phyloP scores from a whole-genome alignment of 345 rosid genomes.

The Hirschfeldia incana region DNA sequence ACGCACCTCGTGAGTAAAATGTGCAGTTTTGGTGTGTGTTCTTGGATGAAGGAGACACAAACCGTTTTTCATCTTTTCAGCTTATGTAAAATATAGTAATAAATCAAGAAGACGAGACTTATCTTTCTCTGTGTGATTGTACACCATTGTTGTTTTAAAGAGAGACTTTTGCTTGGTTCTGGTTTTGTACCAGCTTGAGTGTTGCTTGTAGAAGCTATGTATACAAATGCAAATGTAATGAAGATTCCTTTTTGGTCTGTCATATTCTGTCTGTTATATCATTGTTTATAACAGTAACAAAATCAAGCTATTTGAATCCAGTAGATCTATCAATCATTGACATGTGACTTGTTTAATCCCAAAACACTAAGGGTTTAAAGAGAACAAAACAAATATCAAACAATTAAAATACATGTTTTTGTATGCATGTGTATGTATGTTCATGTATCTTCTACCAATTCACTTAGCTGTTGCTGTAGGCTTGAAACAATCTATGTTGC shows the following conservation, averaged over 20 bases:
- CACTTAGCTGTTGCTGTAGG: conserved; percentile 57
- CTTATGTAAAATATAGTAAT: conserved; percentile 6
- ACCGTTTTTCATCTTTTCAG: background rate
- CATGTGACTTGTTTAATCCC: conserved; percentile 15
- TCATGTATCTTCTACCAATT: conserved; percentile 10
- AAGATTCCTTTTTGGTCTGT: background rate
- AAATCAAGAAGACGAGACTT: conserved; percentile 26
- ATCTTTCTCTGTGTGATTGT: conserved; percentile 13
- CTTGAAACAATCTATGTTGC: conserved; percentile 93
- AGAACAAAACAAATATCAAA: conserved; percentile 25
- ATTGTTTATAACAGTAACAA: background rate
- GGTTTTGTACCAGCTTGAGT: background rate
- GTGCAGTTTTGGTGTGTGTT: conserved; percentile 3
- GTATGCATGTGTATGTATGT: conserved; percentile 1
- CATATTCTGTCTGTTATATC: background rate
- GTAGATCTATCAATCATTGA: conserved; percentile 3
- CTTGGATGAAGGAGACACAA: conserved; percentile 1
- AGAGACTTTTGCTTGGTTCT: conserved; percentile 16
- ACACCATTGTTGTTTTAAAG: conserved; percentile 1
- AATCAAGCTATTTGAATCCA: conserved; percentile 12
- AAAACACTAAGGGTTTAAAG: conserved; percentile 20
- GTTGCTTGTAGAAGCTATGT: conserved; percentile 18
- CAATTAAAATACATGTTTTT: conserved; percentile 23
- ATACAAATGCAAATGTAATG: conserved; percentile 22
- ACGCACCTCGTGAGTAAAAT: conserved; percentile 5